Conservation (phyloP, 805 yeast species). For the Wickerhamomyces strasburgensis region DNA sequence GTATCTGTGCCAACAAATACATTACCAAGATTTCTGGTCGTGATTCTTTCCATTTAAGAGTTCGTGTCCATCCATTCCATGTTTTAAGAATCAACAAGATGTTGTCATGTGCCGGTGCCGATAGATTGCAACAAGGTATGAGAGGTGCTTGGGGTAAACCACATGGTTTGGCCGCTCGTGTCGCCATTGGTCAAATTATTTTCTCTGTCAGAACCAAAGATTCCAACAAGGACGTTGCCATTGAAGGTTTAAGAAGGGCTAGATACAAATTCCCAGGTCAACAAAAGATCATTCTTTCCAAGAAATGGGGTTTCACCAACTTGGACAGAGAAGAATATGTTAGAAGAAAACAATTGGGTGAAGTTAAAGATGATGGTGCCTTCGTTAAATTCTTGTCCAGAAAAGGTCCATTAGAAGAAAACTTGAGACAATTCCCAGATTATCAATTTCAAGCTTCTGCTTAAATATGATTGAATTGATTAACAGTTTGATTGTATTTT, state of each 20-base stretch:
- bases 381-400: slow-evolving; percentile 96
- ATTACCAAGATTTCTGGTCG: slow-evolving; percentile 97
- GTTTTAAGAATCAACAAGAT: slow-evolving; percentile 99
- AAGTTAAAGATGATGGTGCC: slow-evolving; percentile 99
- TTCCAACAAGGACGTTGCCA: slow-evolving; percentile 92
- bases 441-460: slow-evolving; percentile 41
- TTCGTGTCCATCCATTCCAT: slow-evolving; percentile 99
- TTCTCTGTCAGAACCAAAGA: slow-evolving; percentile 98
- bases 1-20: slow-evolving; percentile 99
- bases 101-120: slow-evolving; percentile 99
- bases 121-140: slow-evolving; percentile 99
- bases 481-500: slow-evolving; percentile 4
- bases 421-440: slow-evolving; percentile 94
- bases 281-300: slow-evolving; percentile 97
- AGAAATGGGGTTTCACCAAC: slow-evolving; percentile 99
- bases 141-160: slow-evolving; percentile 99
- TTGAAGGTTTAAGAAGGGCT: slow-evolving; percentile 99
- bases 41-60: slow-evolving; percentile 99
- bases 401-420: slow-evolving; percentile 91
- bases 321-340: slow-evolving; percentile 96
- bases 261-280: slow-evolving; percentile 99
- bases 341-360: slow-evolving; percentile 87
- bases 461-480: slow-evolving; percentile 9
- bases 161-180: slow-evolving; percentile 99
- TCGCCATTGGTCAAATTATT: slow-evolving; percentile 96